phyloP scores from a whole-genome alignment of 192 early-diverging fungal genomes.

The Coemansia sp. region DNA sequence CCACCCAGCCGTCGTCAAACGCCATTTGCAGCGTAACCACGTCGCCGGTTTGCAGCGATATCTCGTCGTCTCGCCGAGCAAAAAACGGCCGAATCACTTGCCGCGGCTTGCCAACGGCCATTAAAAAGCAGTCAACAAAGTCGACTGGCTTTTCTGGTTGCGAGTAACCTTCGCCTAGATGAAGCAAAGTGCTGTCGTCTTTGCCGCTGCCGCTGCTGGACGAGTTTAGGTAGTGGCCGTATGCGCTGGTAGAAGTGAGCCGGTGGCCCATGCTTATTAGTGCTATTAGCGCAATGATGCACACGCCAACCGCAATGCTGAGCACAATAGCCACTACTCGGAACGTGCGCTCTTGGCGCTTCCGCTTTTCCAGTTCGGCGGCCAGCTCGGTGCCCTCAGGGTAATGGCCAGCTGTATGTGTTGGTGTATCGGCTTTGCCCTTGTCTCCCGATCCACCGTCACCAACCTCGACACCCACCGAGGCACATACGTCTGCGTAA shows the following conservation, averaged over 20 bases:
- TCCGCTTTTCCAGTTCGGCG: conserved; percentile 27
- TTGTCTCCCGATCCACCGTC: background rate
- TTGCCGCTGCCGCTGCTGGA: conserved; percentile 6
- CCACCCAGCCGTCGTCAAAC: conserved; percentile 91
- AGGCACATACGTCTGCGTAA: conserved; percentile 36
- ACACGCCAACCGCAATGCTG: conserved; percentile 36
- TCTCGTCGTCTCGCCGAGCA: conserved; percentile 72
- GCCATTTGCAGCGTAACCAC: conserved; percentile 66
- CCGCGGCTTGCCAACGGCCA: conserved; percentile 40
- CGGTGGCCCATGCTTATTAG: conserved; percentile 22
- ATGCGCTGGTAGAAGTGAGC: background rate
- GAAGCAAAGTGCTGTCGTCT: conserved; percentile 28
- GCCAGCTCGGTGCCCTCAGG: conserved; percentile 4
- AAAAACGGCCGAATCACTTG: conserved; percentile 62
- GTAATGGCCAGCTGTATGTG: conserved; percentile 1
- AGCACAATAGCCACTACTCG: conserved; percentile 44
- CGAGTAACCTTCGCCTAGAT: conserved; percentile 5
- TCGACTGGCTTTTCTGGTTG: conserved; percentile 21
- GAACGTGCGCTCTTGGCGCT: conserved; percentile 39
- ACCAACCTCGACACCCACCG: conserved; percentile 30
- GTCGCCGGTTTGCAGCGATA: conserved; percentile 70
- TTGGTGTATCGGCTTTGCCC: background rate
- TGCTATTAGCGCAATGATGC: conserved; percentile 24
- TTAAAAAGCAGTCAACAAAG: conserved; percentile 50
- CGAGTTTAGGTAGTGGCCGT: background rate